Evolutionary conservation across 2,329 filamentous ascomycete species (phyloP).

Genomic region (Pezicula neosporulosa): DNA sequence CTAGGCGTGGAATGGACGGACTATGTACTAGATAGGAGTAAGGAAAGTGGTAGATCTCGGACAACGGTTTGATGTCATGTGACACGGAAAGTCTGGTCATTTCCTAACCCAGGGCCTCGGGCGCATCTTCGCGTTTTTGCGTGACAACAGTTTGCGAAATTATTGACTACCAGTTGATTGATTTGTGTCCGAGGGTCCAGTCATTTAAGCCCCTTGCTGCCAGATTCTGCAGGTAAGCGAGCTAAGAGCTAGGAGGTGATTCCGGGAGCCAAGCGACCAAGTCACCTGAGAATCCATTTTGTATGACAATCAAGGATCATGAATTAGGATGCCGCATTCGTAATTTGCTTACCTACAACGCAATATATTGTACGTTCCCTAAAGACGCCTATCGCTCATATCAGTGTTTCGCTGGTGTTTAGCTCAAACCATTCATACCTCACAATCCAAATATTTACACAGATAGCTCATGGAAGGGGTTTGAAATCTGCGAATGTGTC

Average conservation of each 20-base stretch:
- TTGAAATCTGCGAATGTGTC: not conserved
- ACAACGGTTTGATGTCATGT: slow-evolving; percentile 12
- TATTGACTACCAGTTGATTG: not conserved
- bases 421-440: no score
- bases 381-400: no score
- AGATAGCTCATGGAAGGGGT: no score
- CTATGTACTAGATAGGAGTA: no score
- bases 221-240: not conserved
- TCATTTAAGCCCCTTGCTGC: not conserved
- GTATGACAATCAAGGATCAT: no score
- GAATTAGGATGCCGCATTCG: no score
- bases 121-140: slow-evolving; percentile 4
- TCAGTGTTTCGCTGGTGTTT: no score
- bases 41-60: slow-evolving; percentile 1
- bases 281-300: no score
- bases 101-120: slow-evolving; percentile 12
- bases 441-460: no score
- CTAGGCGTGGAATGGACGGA: slow-evolving; percentile 14
- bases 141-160: not conserved
- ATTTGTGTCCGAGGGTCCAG: not conserved
- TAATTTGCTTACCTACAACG: no score
- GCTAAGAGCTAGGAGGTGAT: not conserved
- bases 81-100: slow-evolving; percentile 6
- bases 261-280: no score
- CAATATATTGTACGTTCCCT: no score